Evolutionary conservation across 129 eudicot genomes (phyloP).

Genomic region (carrot (Daucus carota)): DH1_v3.0 NC_030381.2:44066001-44066500

Average conservation of each 20-base stretch:
- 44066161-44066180: neutral
- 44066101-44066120: no score
- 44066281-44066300: neutral
- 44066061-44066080: neutral
- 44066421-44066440: conserved; percentile 40
- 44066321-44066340: neutral
- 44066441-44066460: conserved; percentile 72
- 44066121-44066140: neutral
- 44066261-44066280: neutral
- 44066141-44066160: neutral
- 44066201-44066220: neutral
- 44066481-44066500: conserved; percentile 49
- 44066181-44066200: neutral
- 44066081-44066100: neutral
- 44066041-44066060: neutral
- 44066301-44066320: neutral
- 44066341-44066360: neutral
- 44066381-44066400: no score
- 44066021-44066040: neutral
- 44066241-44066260: neutral
- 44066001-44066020: neutral
- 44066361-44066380: neutral
- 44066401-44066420: conserved; percentile 12
- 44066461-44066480: conserved; percentile 64
- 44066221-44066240: neutral